Evolutionary conservation across 2,329 filamentous ascomycete species (phyloP).

Genomic region (Botryotinia narcissicola): DNA sequence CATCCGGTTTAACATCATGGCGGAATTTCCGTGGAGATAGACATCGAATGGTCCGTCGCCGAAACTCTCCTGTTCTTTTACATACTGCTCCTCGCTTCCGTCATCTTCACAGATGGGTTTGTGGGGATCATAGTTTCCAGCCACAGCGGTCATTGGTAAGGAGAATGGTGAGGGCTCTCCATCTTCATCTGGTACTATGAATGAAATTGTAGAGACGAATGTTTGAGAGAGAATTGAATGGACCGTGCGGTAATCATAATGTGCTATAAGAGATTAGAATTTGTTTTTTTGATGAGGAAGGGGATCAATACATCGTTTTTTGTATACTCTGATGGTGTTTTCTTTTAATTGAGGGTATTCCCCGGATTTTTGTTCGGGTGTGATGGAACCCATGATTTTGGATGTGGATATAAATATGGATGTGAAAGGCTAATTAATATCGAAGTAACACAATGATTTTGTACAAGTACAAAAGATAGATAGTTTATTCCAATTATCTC

Average conservation of each 20-base stretch:
- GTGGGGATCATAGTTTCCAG: slow-evolving; percentile 1
- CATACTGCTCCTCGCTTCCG: slow-evolving; percentile 4
- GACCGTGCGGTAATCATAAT: slow-evolving; percentile 1
- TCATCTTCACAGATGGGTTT: slow-evolving; percentile 17
- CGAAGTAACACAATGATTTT: not conserved
- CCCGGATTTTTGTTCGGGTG: not conserved
- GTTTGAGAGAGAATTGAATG: slow-evolving; percentile 33
- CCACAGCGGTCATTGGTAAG: not conserved
- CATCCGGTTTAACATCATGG: slow-evolving; percentile 19
- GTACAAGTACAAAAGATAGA: not conserved
- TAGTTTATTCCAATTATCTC: not conserved
- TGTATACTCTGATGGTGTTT: slow-evolving; percentile 12
- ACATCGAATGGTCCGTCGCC: slow-evolving; percentile 16
- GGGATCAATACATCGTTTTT: not conserved
- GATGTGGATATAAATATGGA: not conserved
- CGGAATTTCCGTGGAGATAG: slow-evolving; percentile 21
- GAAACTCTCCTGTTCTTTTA: not conserved
- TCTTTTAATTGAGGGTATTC: not conserved
- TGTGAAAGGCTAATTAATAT: not conserved
- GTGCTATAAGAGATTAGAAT: not conserved
- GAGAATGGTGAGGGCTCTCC: slow-evolving; percentile 1
- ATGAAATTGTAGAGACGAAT: slow-evolving; percentile 46
- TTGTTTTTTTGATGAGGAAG: too few relatives aligned
- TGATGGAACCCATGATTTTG: not conserved
- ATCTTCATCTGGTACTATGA: slow-evolving; percentile 5